Conservation (phyloP, 495 filamentous ascomycete species). For the Aspergillus conjunctus region DNA sequence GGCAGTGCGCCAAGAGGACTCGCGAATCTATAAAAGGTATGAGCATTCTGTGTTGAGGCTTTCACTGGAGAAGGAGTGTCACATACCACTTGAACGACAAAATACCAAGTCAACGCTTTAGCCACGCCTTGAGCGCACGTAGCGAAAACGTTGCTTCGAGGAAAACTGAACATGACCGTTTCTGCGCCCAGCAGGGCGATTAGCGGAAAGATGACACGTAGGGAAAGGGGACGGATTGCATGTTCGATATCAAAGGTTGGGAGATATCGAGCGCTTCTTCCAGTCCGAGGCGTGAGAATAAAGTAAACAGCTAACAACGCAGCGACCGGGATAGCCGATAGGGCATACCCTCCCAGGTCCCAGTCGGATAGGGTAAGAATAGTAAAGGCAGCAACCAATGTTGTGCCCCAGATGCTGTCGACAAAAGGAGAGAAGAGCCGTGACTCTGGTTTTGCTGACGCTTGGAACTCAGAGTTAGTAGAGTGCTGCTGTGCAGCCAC, state of each 20-base stretch:
- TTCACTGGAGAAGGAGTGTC: neutral
- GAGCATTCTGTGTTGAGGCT: neutral
- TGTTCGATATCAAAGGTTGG: conserved; percentile 5
- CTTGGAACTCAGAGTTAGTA: neutral
- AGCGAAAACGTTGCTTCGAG: neutral
- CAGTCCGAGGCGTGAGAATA: conserved; percentile 2
- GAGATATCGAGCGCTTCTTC: neutral
- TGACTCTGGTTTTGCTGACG: neutral
- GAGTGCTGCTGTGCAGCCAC: conserved; percentile 3
- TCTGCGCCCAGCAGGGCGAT: neutral
- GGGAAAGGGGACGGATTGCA: neutral
- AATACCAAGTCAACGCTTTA: conserved; percentile 14
- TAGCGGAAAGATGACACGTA: conserved; percentile 5
- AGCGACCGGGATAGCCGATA: conserved; percentile 9
- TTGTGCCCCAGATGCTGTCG: conserved; percentile 8
- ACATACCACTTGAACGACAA: neutral
- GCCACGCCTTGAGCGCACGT: neutral
- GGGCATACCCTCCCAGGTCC: neutral
- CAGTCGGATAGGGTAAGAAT: neutral
- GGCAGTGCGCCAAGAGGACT: conserved; percentile 14
- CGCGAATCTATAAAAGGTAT: neutral
- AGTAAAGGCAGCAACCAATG: neutral
- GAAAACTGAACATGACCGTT: neutral
- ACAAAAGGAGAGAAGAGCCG: neutral
- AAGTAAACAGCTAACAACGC: conserved; percentile 8